Percentiles rank a stretch among this genome's conserved stretches.
These are phyloP conservation scores for Aureobasidium sp. DNA, from an alignment of 2,329 filamentous ascomycete species.

Conservation along the genomic window DNA sequence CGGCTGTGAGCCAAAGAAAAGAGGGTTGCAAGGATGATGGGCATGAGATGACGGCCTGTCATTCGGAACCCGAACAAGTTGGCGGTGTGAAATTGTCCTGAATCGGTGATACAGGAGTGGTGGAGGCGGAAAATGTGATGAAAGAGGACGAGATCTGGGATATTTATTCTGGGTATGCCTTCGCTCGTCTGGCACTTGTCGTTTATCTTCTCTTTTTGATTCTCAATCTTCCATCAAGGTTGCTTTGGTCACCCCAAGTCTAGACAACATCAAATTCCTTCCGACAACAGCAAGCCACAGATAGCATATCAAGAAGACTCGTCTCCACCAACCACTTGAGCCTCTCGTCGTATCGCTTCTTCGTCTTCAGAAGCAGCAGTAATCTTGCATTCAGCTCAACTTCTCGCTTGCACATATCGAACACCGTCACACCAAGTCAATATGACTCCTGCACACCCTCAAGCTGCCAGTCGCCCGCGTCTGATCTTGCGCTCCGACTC, in stretches of 20 bases:
- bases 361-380: background rate
- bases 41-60: background rate
- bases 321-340: background rate
- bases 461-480: constrained; percentile 9
- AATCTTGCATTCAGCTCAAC: background rate
- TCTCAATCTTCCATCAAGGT: background rate
- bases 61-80: background rate
- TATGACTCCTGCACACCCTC: constrained; percentile 13
- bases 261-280: background rate
- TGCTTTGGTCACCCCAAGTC: background rate
- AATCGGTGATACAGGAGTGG: background rate
- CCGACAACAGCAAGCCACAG: background rate
- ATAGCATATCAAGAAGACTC: background rate
- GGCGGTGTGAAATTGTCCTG: background rate
- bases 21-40: background rate
- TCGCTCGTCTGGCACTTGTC: background rate
- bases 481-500: constrained; percentile 13
- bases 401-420: background rate
- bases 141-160: background rate
- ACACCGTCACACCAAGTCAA: background rate
- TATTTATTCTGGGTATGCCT: background rate
- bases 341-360: background rate
- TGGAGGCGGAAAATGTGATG: background rate
- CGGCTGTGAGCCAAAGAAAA: background rate
- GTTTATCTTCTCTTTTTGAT: background rate